Conservation (phyloP, 1,284 basidiomycete species). For the Pseudozyma sp. region DNA sequence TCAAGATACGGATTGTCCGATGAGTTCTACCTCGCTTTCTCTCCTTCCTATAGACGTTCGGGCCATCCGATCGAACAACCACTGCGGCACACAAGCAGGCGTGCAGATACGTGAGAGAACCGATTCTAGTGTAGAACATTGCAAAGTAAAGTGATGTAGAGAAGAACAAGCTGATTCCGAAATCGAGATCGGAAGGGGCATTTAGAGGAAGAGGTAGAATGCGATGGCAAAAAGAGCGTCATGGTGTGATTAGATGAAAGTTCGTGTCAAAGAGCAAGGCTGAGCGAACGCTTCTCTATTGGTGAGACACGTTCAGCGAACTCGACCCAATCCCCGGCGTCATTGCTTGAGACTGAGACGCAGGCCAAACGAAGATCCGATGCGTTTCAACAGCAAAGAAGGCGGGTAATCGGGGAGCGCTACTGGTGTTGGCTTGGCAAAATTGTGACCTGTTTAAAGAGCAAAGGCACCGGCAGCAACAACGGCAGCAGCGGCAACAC, state of each 20-base stretch:
- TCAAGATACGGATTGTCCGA: too few relatives aligned
- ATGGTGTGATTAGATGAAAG: slow-evolving; percentile 1
- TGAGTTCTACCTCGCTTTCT: too few relatives aligned
- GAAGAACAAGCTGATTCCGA: slow-evolving; percentile 3
- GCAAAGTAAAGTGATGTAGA: slow-evolving; percentile 4
- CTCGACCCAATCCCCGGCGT: slow-evolving; percentile 7
- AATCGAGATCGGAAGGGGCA: neutral
- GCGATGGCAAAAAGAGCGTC: slow-evolving; percentile 20
- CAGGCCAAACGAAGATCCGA: neutral
- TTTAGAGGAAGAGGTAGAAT: neutral
- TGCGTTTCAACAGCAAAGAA: neutral
- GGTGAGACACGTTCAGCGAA: slow-evolving; percentile 7
- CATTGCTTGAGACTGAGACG: neutral
- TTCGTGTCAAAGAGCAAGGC: neutral
- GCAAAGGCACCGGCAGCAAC: slow-evolving; percentile 63
- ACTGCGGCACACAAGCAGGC: neutral
- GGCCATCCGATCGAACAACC: neutral
- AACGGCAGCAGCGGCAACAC: slow-evolving; percentile 53
- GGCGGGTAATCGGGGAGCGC: slow-evolving; percentile 18
- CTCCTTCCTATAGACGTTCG: too few relatives aligned
- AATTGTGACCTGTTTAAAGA: slow-evolving; percentile 44
- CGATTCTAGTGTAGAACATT: slow-evolving; percentile 18
- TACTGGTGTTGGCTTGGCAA: slow-evolving; percentile 3
- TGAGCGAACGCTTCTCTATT: neutral
- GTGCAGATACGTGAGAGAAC: neutral